Evolutionary conservation across 1,284 basidiomycete genomes (phyloP).

Genomic region (Anthracocystis panici-leucophaei): DNA sequence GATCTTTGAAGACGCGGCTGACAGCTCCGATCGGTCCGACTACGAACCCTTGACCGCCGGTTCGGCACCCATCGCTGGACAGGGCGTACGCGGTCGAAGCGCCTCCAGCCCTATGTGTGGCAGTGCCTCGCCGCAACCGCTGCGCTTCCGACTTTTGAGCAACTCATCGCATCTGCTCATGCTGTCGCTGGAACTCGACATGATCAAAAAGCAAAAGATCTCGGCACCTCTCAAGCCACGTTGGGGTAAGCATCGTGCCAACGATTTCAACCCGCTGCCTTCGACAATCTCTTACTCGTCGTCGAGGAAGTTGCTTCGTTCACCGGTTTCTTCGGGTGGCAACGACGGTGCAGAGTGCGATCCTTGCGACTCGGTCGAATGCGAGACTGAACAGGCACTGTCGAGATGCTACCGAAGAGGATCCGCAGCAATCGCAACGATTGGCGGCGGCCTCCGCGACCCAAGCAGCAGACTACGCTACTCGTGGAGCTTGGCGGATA

Average conservation of each 20-base stretch:
- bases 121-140: slow-evolving; percentile 13
- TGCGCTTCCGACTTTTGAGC: slow-evolving; percentile 58
- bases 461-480: slow-evolving; percentile 32
- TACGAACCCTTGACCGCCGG: slow-evolving; percentile 2
- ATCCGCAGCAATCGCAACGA: background rate
- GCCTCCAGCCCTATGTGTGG: slow-evolving; percentile 8
- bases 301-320: slow-evolving; percentile 27
- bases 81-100: slow-evolving; percentile 20
- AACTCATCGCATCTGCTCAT: slow-evolving; percentile 67
- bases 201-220: slow-evolving; percentile 68
- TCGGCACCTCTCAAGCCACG: slow-evolving; percentile 65
- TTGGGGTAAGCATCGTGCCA: slow-evolving; percentile 62
- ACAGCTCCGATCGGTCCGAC: background rate
- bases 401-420: too few relatives aligned
- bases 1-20: slow-evolving; percentile 20
- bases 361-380: slow-evolving; percentile 9
- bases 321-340: slow-evolving; percentile 22
- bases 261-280: slow-evolving; percentile 57
- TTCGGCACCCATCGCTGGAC: background rate
- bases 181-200: slow-evolving; percentile 66
- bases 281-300: slow-evolving; percentile 25
- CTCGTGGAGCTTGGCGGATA: slow-evolving; percentile 29
- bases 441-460: slow-evolving; percentile 25
- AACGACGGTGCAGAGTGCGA: background rate
- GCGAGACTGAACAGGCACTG: too few relatives aligned